phyloP scores from a whole-genome alignment of 1,284 basidiomycete genomes.

The Leucoagaricus sp. region DNA sequence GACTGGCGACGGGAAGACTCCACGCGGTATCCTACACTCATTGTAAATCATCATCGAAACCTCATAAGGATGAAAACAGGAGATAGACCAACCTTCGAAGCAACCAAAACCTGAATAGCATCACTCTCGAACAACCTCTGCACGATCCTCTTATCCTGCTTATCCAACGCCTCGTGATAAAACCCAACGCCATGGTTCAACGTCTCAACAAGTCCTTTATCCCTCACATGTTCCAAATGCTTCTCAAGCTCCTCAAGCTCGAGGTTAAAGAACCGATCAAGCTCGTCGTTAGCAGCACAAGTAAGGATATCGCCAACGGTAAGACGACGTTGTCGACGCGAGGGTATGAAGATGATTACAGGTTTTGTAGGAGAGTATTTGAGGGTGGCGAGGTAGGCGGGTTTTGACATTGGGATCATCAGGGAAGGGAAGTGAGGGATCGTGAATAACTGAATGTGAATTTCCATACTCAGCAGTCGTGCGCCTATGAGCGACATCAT shows the following conservation, averaged over 20 bases:
- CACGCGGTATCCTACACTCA: conserved; percentile 83
- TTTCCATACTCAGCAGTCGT: conserved; percentile 94
- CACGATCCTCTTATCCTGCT: conserved; percentile 92
- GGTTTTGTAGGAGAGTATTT: conserved; percentile 89
- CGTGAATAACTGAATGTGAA: conserved; percentile 94
- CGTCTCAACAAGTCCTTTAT: conserved; percentile 79
- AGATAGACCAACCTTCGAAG: conserved; percentile 70
- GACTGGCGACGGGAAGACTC: conserved; percentile 90
- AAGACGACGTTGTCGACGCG: conserved; percentile 89
- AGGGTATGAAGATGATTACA: conserved; percentile 92
- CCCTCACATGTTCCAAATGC: conserved; percentile 85
- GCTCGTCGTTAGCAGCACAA: conserved; percentile 85
- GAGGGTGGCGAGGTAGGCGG: conserved; percentile 90
- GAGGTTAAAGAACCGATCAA: conserved; percentile 89
- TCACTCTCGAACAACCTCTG: conserved; percentile 93
- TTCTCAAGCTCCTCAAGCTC: conserved; percentile 83
- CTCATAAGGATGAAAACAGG: too few species aligned
- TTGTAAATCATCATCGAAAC: not conserved
- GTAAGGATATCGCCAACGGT: conserved; percentile 92
- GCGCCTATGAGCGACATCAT: conserved; percentile 53
- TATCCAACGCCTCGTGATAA: conserved; percentile 93
- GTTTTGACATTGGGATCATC: conserved; percentile 99
- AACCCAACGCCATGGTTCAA: conserved; percentile 92
- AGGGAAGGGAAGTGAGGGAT: conserved; percentile 97
- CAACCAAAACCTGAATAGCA: conserved; percentile 93